Evolutionary conservation across 116 monocot genomes (phyloP).

Genomic region (Zostera marina): DNA sequence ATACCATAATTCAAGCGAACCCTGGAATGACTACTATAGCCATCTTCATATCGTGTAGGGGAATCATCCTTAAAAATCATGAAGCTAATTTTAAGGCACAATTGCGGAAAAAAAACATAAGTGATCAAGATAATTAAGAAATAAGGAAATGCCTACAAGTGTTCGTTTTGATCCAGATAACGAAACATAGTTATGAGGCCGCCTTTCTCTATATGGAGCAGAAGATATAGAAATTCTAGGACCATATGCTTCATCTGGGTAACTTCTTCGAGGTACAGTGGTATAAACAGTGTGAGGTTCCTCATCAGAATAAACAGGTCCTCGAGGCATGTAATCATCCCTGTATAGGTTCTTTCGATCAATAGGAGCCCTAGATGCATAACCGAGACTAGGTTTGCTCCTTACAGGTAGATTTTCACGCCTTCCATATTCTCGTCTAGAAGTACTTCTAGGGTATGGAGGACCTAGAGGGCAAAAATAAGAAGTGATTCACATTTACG

Average conservation of each 20-base stretch:
- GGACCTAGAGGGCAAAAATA: conserved; percentile 19
- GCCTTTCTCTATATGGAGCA: conserved; percentile 39
- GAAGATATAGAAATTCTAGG: conserved; percentile 45
- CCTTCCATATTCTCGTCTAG: conserved; percentile 50
- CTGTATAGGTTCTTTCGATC: conserved; percentile 49
- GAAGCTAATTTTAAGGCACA: not conserved
- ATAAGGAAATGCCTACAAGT: conserved; percentile 27
- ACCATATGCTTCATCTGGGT: conserved; percentile 64
- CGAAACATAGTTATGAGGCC: conserved; percentile 56
- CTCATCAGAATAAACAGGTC: conserved; percentile 44
- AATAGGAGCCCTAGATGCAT: conserved; percentile 32
- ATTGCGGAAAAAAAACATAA: not conserved
- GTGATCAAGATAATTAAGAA: conserved; percentile 1
- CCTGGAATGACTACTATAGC: conserved; percentile 40
- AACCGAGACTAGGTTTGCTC: conserved; percentile 41
- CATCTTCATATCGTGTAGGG: conserved; percentile 56
- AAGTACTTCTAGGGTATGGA: conserved; percentile 43
- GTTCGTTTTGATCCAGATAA: conserved; percentile 69
- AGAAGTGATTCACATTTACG: not conserved
- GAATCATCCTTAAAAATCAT: conserved; percentile 46
- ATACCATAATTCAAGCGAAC: conserved; percentile 65
- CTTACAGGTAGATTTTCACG: conserved; percentile 35
- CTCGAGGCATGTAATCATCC: conserved; percentile 59
- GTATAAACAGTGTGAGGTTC: conserved; percentile 38
- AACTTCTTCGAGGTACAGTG: conserved; percentile 32